A percentile compares a stretch with the other conserved stretches of the same genome.
Conservation (phyloP, 2,329 filamentous ascomycete species). For the Penicillium fuscoglaucum region DNA sequence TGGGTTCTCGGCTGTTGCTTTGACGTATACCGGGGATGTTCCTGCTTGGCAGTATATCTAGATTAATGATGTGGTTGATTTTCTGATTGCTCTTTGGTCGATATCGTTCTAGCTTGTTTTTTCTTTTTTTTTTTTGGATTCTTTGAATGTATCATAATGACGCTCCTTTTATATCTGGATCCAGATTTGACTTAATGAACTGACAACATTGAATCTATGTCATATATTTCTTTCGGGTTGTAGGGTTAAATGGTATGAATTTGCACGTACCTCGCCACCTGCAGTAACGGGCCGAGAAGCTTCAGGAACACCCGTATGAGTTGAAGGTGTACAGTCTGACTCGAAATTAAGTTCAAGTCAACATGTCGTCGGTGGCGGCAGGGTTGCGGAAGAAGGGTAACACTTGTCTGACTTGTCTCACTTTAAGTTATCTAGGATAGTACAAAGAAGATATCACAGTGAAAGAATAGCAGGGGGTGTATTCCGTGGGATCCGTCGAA, state of each 20-base stretch:
- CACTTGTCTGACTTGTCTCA: neutral
- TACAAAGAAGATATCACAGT: neutral
- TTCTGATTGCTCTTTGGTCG: neutral
- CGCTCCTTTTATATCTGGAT: neutral
- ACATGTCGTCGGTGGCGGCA: neutral
- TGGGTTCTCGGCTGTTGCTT: slow-evolving; percentile 41
- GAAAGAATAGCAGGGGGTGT: neutral
- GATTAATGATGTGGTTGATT: neutral
- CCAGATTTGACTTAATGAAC: neutral
- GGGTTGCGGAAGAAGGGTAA: neutral
- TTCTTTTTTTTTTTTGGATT: neutral
- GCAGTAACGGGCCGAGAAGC: neutral
- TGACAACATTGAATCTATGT: neutral
- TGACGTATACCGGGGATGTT: slow-evolving; percentile 27
- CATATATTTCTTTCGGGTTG: neutral
- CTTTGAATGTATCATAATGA: neutral
- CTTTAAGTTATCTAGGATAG: neutral
- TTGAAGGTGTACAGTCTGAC: neutral
- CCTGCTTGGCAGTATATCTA: slow-evolving; percentile 47
- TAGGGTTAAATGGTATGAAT: neutral
- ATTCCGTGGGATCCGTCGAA: neutral
- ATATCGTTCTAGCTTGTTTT: neutral
- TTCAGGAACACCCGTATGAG: neutral
- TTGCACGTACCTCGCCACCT: neutral
- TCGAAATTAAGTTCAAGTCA: neutral